A percentile compares a stretch with the other conserved stretches of the same genome.
phyloP scores from a whole-genome alignment of 192 early-diverging fungal species.

The Phlyctochytrium arcticum region DNA sequence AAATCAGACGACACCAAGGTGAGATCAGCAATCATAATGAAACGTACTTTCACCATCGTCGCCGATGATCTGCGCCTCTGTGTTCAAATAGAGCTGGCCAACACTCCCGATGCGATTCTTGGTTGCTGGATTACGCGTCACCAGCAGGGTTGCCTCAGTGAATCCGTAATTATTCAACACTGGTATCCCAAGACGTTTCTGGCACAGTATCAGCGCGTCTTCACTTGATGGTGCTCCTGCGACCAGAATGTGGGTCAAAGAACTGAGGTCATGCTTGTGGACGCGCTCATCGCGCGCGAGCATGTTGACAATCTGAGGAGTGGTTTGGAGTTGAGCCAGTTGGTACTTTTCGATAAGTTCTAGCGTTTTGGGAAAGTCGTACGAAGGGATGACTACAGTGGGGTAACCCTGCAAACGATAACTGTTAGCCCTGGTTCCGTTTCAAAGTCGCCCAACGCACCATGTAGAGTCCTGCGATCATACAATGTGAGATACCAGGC shows the following conservation, averaged over 20 bases:
- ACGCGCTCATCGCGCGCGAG: not conserved
- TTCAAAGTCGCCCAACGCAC: no score
- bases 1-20: not conserved
- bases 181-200: not conserved
- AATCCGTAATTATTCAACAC: no score
- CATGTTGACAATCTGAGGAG: slow-evolving; percentile 3
- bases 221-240: not conserved
- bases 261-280: not conserved
- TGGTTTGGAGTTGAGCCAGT: not conserved
- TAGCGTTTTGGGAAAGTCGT: not conserved
- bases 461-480: not conserved
- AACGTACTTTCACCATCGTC: not conserved
- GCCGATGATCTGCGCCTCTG: not conserved
- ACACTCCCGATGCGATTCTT: not conserved
- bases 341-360: not conserved
- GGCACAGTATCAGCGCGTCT: not conserved
- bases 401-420: not conserved
- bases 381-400: not conserved
- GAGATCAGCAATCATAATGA: not conserved
- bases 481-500: slow-evolving; percentile 1
- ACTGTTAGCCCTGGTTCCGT: no score
- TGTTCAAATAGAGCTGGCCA: slow-evolving; percentile 1
- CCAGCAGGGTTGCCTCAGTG: no score
- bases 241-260: not conserved
- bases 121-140: no score